Evolutionary conservation across 345 rosid genomes (phyloP).

Genomic region (Pistacia vera): DNA sequence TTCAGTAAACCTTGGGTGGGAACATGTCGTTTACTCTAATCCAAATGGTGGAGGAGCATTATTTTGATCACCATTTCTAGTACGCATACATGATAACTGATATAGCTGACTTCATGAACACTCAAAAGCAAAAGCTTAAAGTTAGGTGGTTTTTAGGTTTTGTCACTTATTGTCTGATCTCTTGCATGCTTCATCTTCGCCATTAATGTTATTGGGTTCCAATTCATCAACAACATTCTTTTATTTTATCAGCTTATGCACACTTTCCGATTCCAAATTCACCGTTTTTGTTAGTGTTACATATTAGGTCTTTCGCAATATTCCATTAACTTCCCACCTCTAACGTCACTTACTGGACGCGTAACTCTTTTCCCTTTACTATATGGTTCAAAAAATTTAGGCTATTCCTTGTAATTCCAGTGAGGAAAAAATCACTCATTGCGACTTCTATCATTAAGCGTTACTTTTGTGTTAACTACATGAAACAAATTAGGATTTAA

Average conservation of each 20-base stretch:
- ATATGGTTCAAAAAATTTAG: background rate
- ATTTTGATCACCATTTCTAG: no score
- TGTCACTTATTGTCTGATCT: background rate
- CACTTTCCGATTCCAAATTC: background rate
- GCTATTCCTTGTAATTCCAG: background rate
- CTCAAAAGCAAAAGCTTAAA: background rate
- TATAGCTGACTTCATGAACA: no score
- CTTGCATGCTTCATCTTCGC: background rate
- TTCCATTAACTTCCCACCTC: constrained; percentile 6
- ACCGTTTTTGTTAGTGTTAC: background rate
- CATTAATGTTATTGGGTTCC: constrained; percentile 1
- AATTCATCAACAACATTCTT: background rate
- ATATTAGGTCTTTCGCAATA: background rate
- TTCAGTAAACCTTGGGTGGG: no score
- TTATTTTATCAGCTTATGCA: background rate
- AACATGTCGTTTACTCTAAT: no score
- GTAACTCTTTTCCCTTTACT: background rate
- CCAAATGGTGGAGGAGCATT: no score
- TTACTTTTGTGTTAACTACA: no score
- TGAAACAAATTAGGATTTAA: no score
- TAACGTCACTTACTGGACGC: background rate
- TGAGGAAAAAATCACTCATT: background rate
- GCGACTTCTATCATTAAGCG: background rate
- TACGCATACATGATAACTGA: no score
- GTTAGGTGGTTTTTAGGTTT: constrained; percentile 12